Conservation (phyloP, 2,329 filamentous ascomycete genomes). For the Herpomyces periplanetae region DNA sequence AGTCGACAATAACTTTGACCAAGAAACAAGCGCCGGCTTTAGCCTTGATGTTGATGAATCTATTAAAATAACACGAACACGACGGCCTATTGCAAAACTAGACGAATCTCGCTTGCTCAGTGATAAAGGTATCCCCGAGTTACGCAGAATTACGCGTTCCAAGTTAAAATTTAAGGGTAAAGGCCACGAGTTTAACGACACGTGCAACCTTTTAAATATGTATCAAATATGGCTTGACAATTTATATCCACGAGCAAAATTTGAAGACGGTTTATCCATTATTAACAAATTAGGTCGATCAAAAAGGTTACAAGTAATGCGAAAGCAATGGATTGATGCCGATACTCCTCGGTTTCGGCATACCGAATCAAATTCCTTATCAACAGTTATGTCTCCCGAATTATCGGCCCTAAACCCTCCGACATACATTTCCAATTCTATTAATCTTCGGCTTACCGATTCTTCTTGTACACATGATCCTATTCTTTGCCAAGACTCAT, state of each 20-base stretch:
- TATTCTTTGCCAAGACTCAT: too few relatives aligned
- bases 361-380: conserved; percentile 1
- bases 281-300: conserved; percentile 77
- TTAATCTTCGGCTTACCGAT: too few relatives aligned
- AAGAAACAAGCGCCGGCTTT: conserved; percentile 14
- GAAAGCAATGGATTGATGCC: conserved; percentile 53
- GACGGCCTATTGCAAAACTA: conserved; percentile 40
- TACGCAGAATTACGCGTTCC: conserved; percentile 26
- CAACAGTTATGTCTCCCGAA: conserved; percentile 2
- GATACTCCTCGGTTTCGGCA: conserved; percentile 10
- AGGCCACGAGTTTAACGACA: conserved; percentile 71
- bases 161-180: conserved; percentile 54
- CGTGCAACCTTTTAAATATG: conserved; percentile 38
- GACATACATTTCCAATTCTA: too few relatives aligned
- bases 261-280: conserved; percentile 52
- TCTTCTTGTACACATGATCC: too few relatives aligned
- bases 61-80: conserved; percentile 37
- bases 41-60: conserved; percentile 50
- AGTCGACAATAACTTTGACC: conserved; percentile 6
- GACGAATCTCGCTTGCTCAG: conserved; percentile 65
- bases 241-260: conserved; percentile 70
- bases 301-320: conserved; percentile 28
- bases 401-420: too few relatives aligned
- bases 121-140: conserved; percentile 37
- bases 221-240: conserved; percentile 95